Base-by-base conservation (phyloP, 129 eudicot species). In the Pittosporum tobira region DNA sequence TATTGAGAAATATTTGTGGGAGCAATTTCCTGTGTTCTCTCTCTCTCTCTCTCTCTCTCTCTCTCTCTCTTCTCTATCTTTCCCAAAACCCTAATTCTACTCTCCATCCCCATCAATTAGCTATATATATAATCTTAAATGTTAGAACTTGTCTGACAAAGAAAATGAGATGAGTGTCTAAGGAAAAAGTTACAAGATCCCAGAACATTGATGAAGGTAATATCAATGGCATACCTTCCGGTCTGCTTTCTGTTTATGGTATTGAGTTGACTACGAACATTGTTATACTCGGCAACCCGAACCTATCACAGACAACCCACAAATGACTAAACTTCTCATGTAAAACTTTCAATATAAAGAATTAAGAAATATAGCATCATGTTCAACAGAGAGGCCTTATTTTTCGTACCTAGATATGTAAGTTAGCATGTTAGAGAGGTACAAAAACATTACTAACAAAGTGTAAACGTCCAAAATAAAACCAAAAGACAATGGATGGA, bases 181-280 rank as follows among this genome's bases (percentile, higher is more conserved):
- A n/a, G n/a, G 40, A 34, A 34, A 34, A 34, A 6, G 0, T 8
- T 34, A 34, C 13, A 34, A 49, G 22, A 27, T 21, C 19, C 53
- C 44, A 56, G 30, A 74, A 56, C 46, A 13, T 4, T 25, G 36
- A 13, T 11, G 15, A 16, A 11, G 3, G 1, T 57, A 60, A 37
- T 20, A 59, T 13, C 20, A 9, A 10, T 19, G 36, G 23, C 77
- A 61, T 76, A 90, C 98, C 95, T 85, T 75, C 98, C 98, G 6
- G 79, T 75, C 67, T 86, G 95, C 86, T 90, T 90, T 68, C 95
- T 59, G 77, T 90, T 90, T 43, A 90, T 86, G 65, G 89, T 78
- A 74, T 76, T 86, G 44, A 90, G 98, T 75, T 83, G 98, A 76
- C 95, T 86, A 66, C 94, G 89, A 58, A 90, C 87, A 64, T 90